Conservation (phyloP, 768 basidiomycete species). For the Boletellus emodensis region DNA sequence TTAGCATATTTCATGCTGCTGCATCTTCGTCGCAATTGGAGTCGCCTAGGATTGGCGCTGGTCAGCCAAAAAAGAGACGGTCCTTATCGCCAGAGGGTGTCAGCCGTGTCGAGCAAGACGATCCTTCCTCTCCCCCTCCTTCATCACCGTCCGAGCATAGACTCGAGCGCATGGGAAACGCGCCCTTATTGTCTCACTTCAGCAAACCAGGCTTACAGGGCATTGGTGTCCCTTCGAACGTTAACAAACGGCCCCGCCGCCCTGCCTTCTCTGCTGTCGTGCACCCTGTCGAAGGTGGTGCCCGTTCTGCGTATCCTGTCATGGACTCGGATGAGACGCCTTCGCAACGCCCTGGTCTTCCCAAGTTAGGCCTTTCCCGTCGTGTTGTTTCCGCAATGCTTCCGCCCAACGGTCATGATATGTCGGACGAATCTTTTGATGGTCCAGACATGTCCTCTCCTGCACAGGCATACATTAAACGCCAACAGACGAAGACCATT, state of each 20-base stretch:
- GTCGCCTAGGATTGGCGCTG: conserved; percentile 38
- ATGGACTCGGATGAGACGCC: conserved; percentile 30
- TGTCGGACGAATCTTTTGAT: conserved; percentile 50
- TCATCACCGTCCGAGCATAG: conserved; percentile 48
- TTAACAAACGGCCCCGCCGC: conserved; percentile 58
- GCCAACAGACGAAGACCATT: conserved; percentile 74
- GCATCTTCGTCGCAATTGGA: conserved; percentile 48
- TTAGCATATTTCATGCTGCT: conserved; percentile 60
- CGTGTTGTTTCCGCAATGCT: conserved; percentile 77
- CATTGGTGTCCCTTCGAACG: conserved; percentile 52
- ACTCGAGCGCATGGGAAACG: conserved; percentile 41
- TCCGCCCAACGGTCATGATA: conserved; percentile 38
- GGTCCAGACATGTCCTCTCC: conserved; percentile 72
- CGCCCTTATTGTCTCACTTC: conserved; percentile 33
- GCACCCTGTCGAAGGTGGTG: conserved; percentile 39
- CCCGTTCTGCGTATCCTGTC: conserved; percentile 42
- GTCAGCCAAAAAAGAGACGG: conserved; percentile 50
- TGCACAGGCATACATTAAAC: conserved; percentile 74
- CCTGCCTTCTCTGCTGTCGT: conserved; percentile 66
- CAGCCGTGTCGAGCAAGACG: conserved; percentile 35
- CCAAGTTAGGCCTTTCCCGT: conserved; percentile 48
- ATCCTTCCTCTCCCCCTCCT: conserved; percentile 47
- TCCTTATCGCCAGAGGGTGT: conserved; percentile 54
- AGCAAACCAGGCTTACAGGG: conserved; percentile 52
- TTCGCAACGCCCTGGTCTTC: conserved; percentile 23